A percentile compares a stretch with the other conserved stretches of the same genome.
Evolutionary conservation across 192 early-diverging fungal genomes (phyloP).

Genomic region (Lobosporangium transversale): DNA sequence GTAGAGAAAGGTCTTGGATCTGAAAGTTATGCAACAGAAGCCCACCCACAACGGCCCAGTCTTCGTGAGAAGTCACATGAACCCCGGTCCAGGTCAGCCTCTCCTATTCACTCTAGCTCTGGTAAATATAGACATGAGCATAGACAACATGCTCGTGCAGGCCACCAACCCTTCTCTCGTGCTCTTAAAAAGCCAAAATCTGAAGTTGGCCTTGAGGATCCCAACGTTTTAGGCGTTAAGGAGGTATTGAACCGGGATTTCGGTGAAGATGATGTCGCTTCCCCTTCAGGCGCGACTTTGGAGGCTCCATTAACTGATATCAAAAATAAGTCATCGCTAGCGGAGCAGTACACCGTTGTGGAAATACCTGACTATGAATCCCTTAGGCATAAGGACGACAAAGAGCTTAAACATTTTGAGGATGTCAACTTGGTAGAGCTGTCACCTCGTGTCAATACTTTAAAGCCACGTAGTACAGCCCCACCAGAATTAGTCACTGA

Average conservation of each 20-base stretch:
- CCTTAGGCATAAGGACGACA: constrained; percentile 8
- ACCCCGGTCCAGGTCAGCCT: constrained; percentile 22
- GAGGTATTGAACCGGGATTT: constrained; percentile 7
- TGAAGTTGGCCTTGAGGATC: constrained; percentile 7
- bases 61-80: background rate
- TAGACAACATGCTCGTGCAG: background rate
- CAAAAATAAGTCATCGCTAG: background rate
- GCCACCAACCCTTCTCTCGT: background rate
- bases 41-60: background rate
- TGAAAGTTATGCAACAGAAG: background rate
- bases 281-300: background rate
- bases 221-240: constrained; percentile 5
- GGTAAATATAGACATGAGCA: background rate
- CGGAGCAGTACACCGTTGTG: constrained; percentile 17
- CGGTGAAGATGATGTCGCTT: background rate
- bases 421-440: constrained; percentile 15
- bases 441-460: constrained; percentile 6
- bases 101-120: background rate
- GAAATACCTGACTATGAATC: constrained; percentile 32
- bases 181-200: background rate
- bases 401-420: constrained; percentile 7
- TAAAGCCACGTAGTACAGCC: constrained; percentile 9
- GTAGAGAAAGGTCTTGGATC: constrained; percentile 17
- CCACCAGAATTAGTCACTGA: constrained; percentile 12
- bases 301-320: too few species aligned